Conservation (phyloP, 352 stramenopile species). For the Elongisporangium prolatum region DNA sequence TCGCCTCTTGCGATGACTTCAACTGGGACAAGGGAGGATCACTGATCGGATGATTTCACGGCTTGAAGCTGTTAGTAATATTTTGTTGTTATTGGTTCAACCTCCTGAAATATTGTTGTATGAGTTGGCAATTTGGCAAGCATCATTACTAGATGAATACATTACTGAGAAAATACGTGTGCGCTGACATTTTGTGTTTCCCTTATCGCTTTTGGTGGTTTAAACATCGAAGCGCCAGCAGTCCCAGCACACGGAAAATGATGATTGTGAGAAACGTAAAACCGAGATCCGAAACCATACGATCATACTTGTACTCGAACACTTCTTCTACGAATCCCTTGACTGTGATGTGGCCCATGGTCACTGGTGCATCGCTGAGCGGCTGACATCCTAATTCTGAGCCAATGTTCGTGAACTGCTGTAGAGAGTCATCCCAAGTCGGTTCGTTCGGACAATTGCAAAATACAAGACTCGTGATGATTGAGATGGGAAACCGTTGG, state of each 20-base stretch:
- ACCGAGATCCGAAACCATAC: slow-evolving; percentile 7
- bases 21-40: too few species aligned
- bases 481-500: slow-evolving; percentile 20
- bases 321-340: slow-evolving; percentile 12
- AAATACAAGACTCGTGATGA: slow-evolving; percentile 6
- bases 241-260: slow-evolving; percentile 10
- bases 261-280: slow-evolving; percentile 10
- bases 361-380: slow-evolving; percentile 9
- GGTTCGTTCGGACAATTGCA: slow-evolving; percentile 10
- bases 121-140: not conserved
- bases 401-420: slow-evolving; percentile 11
- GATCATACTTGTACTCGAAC: slow-evolving; percentile 11
- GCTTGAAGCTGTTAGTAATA: too few species aligned
- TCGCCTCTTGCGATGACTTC: too few species aligned
- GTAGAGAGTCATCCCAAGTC: slow-evolving; percentile 9
- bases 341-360: slow-evolving; percentile 8
- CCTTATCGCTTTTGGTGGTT: slow-evolving; percentile 1
- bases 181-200: too few species aligned
- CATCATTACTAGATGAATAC: too few species aligned
- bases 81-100: too few species aligned
- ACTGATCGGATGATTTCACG: too few species aligned
- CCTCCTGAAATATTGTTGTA: too few species aligned
- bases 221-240: slow-evolving; percentile 8
- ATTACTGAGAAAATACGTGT: too few species aligned
- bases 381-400: slow-evolving; percentile 11